These are phyloP conservation scores for Globisporangium middletonii DNA, from an alignment of 352 stramenopile genomes.

Conservation along the genomic window DNA sequence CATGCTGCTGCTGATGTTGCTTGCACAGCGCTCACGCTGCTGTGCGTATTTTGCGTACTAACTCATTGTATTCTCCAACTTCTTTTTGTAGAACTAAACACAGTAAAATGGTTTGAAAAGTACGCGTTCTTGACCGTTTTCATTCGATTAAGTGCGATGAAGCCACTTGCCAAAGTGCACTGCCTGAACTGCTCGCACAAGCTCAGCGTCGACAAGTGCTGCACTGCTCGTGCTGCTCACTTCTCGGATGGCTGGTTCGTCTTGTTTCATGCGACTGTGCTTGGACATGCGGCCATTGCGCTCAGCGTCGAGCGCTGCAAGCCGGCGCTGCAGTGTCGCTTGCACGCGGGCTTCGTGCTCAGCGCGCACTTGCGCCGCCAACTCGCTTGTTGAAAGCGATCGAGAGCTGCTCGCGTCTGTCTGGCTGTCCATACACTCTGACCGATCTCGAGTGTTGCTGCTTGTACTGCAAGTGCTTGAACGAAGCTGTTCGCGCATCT, in stretches of 20 bases:
- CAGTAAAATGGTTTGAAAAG: too few relatives aligned
- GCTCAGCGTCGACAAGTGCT: constrained; percentile 20
- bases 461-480: background rate
- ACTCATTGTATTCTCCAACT: too few relatives aligned
- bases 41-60: too few relatives aligned
- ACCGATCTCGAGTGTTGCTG: background rate
- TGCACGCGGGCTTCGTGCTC: constrained; percentile 5
- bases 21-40: constrained; percentile 7
- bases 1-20: constrained; percentile 2
- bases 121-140: too few relatives aligned
- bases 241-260: background rate
- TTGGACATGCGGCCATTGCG: background rate
- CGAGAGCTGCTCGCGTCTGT: too few relatives aligned
- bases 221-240: background rate
- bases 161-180: constrained; percentile 24
- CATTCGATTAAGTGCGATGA: background rate
- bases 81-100: too few relatives aligned
- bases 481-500: constrained; percentile 22
- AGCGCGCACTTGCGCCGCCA: background rate
- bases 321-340: constrained; percentile 6
- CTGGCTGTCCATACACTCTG: background rate
- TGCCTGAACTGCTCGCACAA: constrained; percentile 26
- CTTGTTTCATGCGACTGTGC: background rate
- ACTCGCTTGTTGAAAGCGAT: background rate
- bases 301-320: constrained; percentile 6